Evolutionary conservation across 441 rosid species (phyloP), one percentile per base, ranked within the genome.

Genomic region (Pelargonium citronellum): DNA sequence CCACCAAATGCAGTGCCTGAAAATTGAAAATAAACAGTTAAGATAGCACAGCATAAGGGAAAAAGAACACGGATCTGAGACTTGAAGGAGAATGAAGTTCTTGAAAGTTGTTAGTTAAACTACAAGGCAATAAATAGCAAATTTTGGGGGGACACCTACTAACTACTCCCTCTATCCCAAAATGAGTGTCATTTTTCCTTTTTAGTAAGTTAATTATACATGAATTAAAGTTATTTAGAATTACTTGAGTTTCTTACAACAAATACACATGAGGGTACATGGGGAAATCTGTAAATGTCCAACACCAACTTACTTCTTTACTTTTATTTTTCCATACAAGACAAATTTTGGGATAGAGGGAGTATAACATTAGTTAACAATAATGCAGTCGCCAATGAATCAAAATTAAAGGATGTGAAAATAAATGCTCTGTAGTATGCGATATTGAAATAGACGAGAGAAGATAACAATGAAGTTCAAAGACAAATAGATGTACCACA

Each of bases 401-500:
- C 57, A 20, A 8, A 12, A 19, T 19, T 58, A 58, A 9, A 12
- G 30, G 63, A 17, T 19, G 30, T 20, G 1, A 58, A 34, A 46
- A 67, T 37, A 71, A 63, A 30, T 5, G 66, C 16, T 24, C 2
- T 27, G 7, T 22, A 8, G 27, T 60, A 10, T 0, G 5, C 13
- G 22, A 37, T 63, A 30, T 57, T 67, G 44, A 44, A 57, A 55
- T 16, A 57, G 62, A 57, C 0, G 3, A 7, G 8, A 37, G 11
- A 57, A 16, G 12, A 57, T 57, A 55, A 55, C 24, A 55, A 16
- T 17, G 20, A 20, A 55, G 11, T 67, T 66, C 46, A 69, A 19
- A 20, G 60, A 66, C 64, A 67, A 68, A 11, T 39, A 44, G 60
- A 41, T 64, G 83, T 87, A 94, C 97, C 95, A 78, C 99, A 94